Percentiles rank a stretch among this genome's conserved stretches.
Conservation (phyloP, 129 eudicot genomes). For the Flaveria brownii region DNA sequence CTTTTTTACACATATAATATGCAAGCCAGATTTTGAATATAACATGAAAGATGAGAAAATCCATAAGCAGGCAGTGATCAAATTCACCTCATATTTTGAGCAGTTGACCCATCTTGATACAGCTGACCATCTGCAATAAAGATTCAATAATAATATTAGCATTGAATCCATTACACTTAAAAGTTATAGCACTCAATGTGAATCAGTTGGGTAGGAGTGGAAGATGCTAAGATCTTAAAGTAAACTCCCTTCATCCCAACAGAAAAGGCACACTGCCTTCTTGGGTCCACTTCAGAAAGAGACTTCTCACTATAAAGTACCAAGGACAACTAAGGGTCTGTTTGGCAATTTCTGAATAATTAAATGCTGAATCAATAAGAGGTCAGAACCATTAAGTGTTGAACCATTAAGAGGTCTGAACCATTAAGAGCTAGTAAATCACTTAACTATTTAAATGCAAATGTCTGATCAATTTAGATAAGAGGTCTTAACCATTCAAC, state of each 20-base stretch:
- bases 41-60: constrained; percentile 1
- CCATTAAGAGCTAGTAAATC: too few relatives aligned
- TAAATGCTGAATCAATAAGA: too few relatives aligned
- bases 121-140: constrained; percentile 68
- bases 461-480: too few relatives aligned
- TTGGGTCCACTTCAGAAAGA: background rate
- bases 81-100: constrained; percentile 84
- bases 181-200: background rate
- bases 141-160: constrained; percentile 10
- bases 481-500: too few relatives aligned
- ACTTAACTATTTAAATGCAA: too few relatives aligned
- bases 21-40: background rate
- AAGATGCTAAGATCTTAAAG: background rate
- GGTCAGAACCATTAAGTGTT: too few relatives aligned
- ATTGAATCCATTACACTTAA: constrained; percentile 4
- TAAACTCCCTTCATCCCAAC: background rate
- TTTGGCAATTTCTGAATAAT: too few relatives aligned
- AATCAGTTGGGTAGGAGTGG: background rate
- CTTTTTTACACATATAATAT: background rate
- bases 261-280: background rate
- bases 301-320: background rate
- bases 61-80: background rate
- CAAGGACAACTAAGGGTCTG: background rate
- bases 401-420: too few relatives aligned
- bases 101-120: constrained; percentile 80